Evolutionary conservation across 352 stramenopile genomes (phyloP).

Genomic region (Globisporangium canariense): DNA sequence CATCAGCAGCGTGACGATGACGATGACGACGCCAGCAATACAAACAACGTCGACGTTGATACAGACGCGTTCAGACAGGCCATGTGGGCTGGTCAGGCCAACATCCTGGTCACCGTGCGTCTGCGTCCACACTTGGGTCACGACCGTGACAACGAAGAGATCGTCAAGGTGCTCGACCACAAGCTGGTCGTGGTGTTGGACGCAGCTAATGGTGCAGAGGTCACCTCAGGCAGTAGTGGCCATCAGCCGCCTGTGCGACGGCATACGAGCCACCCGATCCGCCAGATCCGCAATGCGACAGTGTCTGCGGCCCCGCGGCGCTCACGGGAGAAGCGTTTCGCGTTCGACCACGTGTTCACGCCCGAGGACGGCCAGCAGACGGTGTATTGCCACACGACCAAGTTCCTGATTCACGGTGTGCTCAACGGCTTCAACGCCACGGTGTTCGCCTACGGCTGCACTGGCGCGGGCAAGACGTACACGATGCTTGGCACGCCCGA

Average conservation of each 20-base stretch:
- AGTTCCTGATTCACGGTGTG: conserved; percentile 85
- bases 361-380: conserved; percentile 61
- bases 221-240: not conserved
- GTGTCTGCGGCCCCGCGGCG: conserved; percentile 22
- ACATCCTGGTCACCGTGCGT: conserved; percentile 88
- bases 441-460: conserved; percentile 91
- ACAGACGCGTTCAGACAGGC: conserved; percentile 68
- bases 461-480: conserved; percentile 88
- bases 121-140: conserved; percentile 78
- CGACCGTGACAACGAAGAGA: conserved; percentile 62
- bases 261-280: conserved; percentile 24
- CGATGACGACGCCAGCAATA: not conserved
- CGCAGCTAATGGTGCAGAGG: conserved; percentile 10
- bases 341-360: conserved; percentile 88
- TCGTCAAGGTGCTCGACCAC: conserved; percentile 82
- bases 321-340: conserved; percentile 79
- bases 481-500: conserved; percentile 87
- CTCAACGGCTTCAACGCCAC: conserved; percentile 90
- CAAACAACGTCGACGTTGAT: conserved; percentile 26
- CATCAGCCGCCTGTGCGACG: conserved; percentile 16
- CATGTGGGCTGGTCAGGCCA: conserved; percentile 86
- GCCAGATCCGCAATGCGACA: conserved; percentile 35
- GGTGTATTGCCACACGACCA: conserved; percentile 87
- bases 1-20: not conserved
- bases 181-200: conserved; percentile 87